Evolutionary conservation across 306 rosid genomes (phyloP).

Genomic region (Fragaria vesca): DNA sequence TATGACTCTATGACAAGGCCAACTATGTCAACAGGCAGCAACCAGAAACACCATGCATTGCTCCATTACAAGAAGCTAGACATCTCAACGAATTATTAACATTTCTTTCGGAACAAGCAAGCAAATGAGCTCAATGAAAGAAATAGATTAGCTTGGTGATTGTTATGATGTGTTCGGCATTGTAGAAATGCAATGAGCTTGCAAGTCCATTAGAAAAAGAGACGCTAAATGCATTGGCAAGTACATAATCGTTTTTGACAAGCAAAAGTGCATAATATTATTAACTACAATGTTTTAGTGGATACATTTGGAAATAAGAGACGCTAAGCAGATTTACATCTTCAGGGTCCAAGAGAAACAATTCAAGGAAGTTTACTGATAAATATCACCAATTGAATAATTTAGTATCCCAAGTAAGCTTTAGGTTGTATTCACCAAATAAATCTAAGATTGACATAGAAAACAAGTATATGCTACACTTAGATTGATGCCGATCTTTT

Average conservation of each 20-base stretch:
- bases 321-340: not conserved
- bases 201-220: not conserved
- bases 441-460: constrained; percentile 36
- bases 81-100: not conserved
- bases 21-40: too few species aligned
- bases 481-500: constrained; percentile 41
- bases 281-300: not conserved
- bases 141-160: not conserved
- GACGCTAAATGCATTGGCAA: not conserved
- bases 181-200: not conserved
- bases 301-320: not conserved
- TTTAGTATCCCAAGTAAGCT: constrained; percentile 24
- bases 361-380: constrained; percentile 13
- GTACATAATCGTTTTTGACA: not conserved
- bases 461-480: constrained; percentile 57
- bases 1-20: too few species aligned
- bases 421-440: constrained; percentile 31
- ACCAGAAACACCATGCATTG: too few species aligned
- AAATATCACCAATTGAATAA: constrained; percentile 21
- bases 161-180: not conserved
- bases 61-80: not conserved
- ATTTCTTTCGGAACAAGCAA: not conserved
- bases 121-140: not conserved
- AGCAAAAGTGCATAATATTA: not conserved
- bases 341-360: constrained; percentile 9